Percentiles rank a stretch among this genome's conserved stretches.
Evolutionary conservation across 2,329 filamentous ascomycete genomes (phyloP).

Genomic region (Pseudopyricularia javanii): DNA sequence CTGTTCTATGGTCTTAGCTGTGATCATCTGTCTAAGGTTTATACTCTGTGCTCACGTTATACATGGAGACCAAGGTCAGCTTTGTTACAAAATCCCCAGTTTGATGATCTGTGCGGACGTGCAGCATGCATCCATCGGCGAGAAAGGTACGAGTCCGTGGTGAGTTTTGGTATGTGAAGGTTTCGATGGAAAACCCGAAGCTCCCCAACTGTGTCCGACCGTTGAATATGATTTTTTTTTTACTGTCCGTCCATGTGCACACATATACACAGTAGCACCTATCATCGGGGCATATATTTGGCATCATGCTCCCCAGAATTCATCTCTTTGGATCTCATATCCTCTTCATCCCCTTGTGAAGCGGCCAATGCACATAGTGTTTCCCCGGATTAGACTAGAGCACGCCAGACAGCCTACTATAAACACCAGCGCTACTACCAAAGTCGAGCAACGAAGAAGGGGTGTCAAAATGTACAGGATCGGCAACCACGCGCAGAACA

Average conservation of each 20-base stretch:
- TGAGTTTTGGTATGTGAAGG: neutral
- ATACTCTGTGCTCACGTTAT: neutral
- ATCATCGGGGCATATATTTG: too few species aligned
- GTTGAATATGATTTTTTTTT: neutral
- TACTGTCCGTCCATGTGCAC: too few species aligned
- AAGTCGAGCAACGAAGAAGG: too few species aligned
- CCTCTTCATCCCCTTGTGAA: neutral
- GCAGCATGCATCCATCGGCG: neutral
- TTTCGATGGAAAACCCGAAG: neutral
- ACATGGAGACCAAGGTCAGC: neutral
- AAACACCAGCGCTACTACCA: neutral
- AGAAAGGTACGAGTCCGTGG: neutral
- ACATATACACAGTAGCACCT: too few species aligned
- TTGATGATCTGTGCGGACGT: neutral
- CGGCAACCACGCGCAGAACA: slow-evolving; percentile 1
- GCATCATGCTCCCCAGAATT: neutral
- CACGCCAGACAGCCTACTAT: neutral
- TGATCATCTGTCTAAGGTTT: neutral
- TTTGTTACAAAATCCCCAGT: neutral
- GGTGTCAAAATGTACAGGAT: neutral
- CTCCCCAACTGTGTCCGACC: neutral
- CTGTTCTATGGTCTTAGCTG: neutral
- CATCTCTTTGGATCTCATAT: neutral
- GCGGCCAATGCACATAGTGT: neutral
- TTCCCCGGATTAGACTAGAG: neutral